Conservation (phyloP, 768 basidiomycete genomes). For the Boletus rubescentipes region DNA sequence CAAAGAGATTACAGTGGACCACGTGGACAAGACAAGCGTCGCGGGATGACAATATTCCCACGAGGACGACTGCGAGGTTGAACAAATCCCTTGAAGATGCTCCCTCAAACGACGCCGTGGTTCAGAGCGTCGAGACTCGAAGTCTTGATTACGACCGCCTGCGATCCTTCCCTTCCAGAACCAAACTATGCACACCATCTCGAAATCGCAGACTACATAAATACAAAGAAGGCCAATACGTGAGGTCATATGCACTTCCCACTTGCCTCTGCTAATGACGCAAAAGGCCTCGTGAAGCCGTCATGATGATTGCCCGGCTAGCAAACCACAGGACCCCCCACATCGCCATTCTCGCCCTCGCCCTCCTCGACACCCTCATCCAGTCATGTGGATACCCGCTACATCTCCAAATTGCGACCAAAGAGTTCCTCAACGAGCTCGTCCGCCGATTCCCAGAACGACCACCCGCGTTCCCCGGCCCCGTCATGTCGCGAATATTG, state of each 20-base stretch:
- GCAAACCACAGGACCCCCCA: conserved; percentile 95
- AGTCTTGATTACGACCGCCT: conserved; percentile 74
- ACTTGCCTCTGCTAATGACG: background rate
- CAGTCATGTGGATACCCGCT: conserved; percentile 97
- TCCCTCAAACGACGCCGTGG: conserved; percentile 54
- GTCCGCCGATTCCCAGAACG: conserved; percentile 97
- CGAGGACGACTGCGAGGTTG: background rate
- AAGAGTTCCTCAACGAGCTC: conserved; percentile 98
- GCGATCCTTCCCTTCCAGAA: conserved; percentile 81
- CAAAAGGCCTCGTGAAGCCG: conserved; percentile 84
- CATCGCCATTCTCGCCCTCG: conserved; percentile 80
- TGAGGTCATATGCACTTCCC: conserved; percentile 36
- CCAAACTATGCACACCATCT: conserved; percentile 92
- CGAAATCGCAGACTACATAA: conserved; percentile 92
- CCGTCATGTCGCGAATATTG: conserved; percentile 92
- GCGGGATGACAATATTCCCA: background rate
- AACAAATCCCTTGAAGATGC: conserved; percentile 34
- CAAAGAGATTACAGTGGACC: background rate
- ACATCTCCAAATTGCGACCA: conserved; percentile 94
- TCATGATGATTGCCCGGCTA: conserved; percentile 77
- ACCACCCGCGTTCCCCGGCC: conserved; percentile 91
- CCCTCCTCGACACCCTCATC: conserved; percentile 87
- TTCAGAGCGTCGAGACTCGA: conserved; percentile 62
- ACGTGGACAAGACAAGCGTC: conserved; percentile 1
- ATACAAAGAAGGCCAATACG: conserved; percentile 95